These are phyloP conservation scores for Neurospora pannonica DNA, from an alignment of 495 filamentous ascomycete genomes.

Conservation along the genomic window DNA sequence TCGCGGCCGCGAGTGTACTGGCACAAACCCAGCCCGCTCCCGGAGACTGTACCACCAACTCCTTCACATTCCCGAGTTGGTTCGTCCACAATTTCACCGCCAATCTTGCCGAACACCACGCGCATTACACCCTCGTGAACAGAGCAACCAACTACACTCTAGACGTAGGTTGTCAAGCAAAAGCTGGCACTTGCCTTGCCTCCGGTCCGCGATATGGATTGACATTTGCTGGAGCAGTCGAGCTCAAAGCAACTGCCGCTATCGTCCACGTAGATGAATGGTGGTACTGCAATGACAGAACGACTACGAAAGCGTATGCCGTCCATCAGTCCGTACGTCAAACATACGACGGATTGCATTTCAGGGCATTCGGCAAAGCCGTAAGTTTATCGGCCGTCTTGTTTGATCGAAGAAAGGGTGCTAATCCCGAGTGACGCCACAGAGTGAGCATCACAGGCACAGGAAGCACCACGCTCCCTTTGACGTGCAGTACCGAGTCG, in stretches of 20 bases:
- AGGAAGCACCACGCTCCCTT: constrained; percentile 2
- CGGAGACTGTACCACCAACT: constrained; percentile 10
- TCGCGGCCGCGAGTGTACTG: background rate
- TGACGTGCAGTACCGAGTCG: background rate
- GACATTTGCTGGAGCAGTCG: background rate
- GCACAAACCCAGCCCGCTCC: background rate
- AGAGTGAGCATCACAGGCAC: constrained; percentile 12
- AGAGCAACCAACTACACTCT: constrained; percentile 18
- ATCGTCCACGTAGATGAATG: constrained; percentile 7
- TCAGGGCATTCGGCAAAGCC: constrained; percentile 17
- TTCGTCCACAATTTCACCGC: constrained; percentile 7
- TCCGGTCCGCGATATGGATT: background rate
- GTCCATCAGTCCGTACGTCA: background rate
- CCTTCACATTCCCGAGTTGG: constrained; percentile 19
- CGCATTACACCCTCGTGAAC: constrained; percentile 19
- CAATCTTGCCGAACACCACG: background rate
- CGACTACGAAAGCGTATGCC: constrained; percentile 1
- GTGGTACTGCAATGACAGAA: constrained; percentile 15
- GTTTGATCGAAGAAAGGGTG: no score
- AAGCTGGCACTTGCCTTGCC: constrained; percentile 1
- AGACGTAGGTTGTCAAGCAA: constrained; percentile 3
- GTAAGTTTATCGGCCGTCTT: constrained; percentile 5
- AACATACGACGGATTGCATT: background rate
- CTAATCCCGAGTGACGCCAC: background rate
- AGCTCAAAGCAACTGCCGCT: background rate